A percentile compares a stretch with the other conserved stretches of the same genome.
Evolutionary conservation across 73 alveolate species (phyloP).

Genomic region (Stentor roeselii): DNA sequence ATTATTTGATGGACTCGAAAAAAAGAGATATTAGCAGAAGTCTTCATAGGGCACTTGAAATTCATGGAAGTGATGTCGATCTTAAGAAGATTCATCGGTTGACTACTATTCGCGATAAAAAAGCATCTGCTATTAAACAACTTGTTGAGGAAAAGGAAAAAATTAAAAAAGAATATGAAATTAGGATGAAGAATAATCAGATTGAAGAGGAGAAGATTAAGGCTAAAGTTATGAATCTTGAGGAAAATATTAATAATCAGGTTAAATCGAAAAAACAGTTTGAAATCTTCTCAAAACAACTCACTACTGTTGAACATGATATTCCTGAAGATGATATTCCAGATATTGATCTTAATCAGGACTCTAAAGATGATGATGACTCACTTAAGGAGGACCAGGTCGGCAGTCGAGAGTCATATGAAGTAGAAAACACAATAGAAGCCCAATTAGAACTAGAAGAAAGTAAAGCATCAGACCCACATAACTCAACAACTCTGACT

Average conservation of each 20-base stretch:
- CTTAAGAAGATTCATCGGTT: neutral
- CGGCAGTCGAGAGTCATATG: neutral
- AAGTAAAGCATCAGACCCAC: neutral
- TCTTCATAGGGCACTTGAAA: neutral
- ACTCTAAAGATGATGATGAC: too few species aligned
- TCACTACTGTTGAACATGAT: neutral
- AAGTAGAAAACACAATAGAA: neutral
- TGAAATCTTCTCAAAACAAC: neutral
- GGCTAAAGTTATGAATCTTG: neutral
- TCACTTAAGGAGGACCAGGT: neutral
- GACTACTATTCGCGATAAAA: neutral
- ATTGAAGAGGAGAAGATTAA: slow-evolving; percentile 6
- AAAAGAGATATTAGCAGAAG: slow-evolving; percentile 5
- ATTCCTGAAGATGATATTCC: neutral
- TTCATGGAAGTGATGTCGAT: slow-evolving; percentile 22
- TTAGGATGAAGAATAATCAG: neutral
- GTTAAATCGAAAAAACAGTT: neutral
- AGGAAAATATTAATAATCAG: neutral
- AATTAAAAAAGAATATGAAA: neutral
- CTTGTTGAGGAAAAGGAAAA: slow-evolving; percentile 8
- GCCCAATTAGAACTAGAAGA: neutral
- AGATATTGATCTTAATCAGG: neutral
- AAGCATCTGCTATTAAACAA: neutral
- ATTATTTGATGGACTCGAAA: slow-evolving; percentile 25
- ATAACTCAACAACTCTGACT: neutral